A percentile compares a stretch with the other conserved stretches of the same genome.
Evolutionary conservation across 2,329 filamentous ascomycete genomes (phyloP).

Genomic region (Dactylella cylindrospora): DNA sequence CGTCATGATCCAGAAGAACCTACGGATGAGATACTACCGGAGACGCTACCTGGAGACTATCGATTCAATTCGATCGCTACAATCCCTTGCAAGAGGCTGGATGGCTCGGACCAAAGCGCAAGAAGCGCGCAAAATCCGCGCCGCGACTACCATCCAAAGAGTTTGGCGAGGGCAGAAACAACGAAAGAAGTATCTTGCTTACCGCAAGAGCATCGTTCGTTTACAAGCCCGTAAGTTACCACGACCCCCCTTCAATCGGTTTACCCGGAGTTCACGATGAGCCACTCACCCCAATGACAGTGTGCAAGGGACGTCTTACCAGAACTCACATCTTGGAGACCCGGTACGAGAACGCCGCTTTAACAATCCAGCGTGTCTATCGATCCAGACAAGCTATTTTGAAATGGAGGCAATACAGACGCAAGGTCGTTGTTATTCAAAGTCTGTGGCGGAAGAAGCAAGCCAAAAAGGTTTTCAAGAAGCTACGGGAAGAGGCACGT

Average conservation of each 20-base stretch:
- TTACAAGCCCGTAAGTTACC: conserved; percentile 67
- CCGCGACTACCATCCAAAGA: conserved; percentile 90
- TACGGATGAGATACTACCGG: conserved; percentile 92
- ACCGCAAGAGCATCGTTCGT: conserved; percentile 79
- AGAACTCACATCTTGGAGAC: conserved; percentile 92
- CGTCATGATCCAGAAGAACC: conserved; percentile 98
- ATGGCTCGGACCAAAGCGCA: conserved; percentile 75
- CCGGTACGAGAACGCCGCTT: conserved; percentile 84
- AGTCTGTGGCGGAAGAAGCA: conserved; percentile 85
- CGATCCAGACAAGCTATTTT: conserved; percentile 59
- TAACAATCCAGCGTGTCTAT: conserved; percentile 88
- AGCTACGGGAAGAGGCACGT: conserved; percentile 86
- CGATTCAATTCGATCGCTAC: conserved; percentile 74
- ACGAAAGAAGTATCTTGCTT: conserved; percentile 73
- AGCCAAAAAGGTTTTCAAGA: conserved; percentile 84
- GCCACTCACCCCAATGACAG: conserved; percentile 52
- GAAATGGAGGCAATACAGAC: conserved; percentile 80
- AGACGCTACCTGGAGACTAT: conserved; percentile 86
- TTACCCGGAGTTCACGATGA: conserved; percentile 43
- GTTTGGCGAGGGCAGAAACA: conserved; percentile 93
- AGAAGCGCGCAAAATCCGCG: conserved; percentile 77
- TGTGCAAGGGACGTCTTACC: conserved; percentile 78
- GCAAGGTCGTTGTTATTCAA: conserved; percentile 85
- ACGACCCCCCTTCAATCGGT: conserved; percentile 43
- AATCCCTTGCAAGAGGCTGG: conserved; percentile 75